phyloP scores from a whole-genome alignment of 208 protist genomes.

The Leishmania lainsoni region DNA sequence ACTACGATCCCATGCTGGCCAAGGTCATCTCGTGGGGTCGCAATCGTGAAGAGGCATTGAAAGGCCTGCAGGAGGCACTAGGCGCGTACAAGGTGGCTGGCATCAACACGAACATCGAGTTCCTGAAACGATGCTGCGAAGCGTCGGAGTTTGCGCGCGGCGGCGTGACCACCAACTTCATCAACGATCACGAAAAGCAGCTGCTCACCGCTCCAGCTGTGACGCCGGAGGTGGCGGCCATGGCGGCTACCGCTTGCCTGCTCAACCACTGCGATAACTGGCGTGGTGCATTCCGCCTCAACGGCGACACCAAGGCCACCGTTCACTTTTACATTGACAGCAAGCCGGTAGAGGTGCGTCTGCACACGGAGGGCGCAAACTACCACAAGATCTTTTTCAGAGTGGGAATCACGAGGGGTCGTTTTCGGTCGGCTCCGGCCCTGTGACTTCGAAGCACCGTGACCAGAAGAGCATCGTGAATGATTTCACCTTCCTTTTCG shows the following conservation, averaged over 20 bases:
- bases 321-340: constrained; percentile 42
- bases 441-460: constrained; percentile 21
- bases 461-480: constrained; percentile 25
- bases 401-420: constrained; percentile 16
- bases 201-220: constrained; percentile 34
- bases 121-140: constrained; percentile 56
- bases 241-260: constrained; percentile 27
- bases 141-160: constrained; percentile 64
- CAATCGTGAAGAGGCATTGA: constrained; percentile 36
- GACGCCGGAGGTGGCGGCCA: constrained; percentile 24
- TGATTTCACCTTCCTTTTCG: constrained; percentile 36
- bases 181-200: constrained; percentile 44
- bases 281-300: constrained; percentile 41
- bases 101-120: constrained; percentile 89
- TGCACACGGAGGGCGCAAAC: constrained; percentile 28
- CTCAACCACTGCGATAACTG: constrained; percentile 29
- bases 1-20: constrained; percentile 98
- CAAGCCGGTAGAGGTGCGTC: constrained; percentile 27
- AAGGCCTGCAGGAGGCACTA: constrained; percentile 45
- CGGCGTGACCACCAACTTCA: constrained; percentile 83
- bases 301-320: constrained; percentile 27
- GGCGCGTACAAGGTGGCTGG: constrained; percentile 88
- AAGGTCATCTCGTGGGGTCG: constrained; percentile 37
- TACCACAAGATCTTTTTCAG: constrained; percentile 33
- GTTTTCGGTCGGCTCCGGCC: constrained; percentile 27